Percentiles rank a stretch among this genome's conserved stretches.
Conservation (phyloP, 2,329 filamentous ascomycete species). For the Fusarium chlamydosporum region DNA sequence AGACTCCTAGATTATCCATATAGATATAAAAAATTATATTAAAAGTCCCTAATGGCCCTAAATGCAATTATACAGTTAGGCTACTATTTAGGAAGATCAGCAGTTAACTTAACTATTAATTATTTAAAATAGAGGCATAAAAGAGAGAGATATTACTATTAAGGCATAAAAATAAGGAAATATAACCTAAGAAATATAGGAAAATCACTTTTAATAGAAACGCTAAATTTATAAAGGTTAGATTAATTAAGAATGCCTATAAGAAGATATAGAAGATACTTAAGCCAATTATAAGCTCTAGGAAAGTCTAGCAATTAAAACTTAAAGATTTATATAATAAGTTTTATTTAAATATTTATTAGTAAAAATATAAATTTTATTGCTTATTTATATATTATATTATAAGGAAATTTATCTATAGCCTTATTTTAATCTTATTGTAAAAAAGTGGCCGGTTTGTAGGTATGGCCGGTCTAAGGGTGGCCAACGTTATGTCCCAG, state of each 20-base stretch:
- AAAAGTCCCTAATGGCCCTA: no score
- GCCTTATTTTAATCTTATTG: neutral
- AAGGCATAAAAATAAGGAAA: neutral
- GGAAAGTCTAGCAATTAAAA: neutral
- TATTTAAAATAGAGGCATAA: accelerated
- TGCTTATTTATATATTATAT: neutral
- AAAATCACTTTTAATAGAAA: neutral
- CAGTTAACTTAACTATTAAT: neutral
- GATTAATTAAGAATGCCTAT: neutral
- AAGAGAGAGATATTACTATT: neutral
- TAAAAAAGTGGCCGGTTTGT: neutral
- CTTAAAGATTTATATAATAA: neutral
- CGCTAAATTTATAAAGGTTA: neutral
- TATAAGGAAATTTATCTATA: neutral
- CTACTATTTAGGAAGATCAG: neutral
- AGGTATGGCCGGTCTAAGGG: no score
- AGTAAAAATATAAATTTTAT: neutral
- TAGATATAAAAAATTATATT: neutral
- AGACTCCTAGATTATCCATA: neutral
- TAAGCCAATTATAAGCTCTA: accelerated
- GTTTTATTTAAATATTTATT: neutral
- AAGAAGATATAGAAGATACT: neutral
- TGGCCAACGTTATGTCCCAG: no score
- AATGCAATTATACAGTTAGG: neutral
- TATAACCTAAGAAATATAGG: no score